phyloP scores from a whole-genome alignment of 2,329 filamentous ascomycete genomes.

The Arthroderma sp. region DNA sequence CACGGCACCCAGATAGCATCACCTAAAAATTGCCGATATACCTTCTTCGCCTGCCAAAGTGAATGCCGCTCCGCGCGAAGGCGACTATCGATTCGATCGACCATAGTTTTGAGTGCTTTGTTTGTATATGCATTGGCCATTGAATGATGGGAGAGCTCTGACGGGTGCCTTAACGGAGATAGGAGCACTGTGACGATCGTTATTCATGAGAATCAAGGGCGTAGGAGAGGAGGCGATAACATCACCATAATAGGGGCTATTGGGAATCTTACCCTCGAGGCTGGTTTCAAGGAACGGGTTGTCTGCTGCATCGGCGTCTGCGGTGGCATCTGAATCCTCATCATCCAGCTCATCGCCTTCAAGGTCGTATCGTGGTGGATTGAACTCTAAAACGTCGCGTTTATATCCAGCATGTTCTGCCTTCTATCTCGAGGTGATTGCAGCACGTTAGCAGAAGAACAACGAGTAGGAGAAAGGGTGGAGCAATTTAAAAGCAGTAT shows the following conservation, averaged over 20 bases:
- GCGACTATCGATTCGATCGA: slow-evolving; percentile 42
- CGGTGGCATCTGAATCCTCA: slow-evolving; percentile 44
- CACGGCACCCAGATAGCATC: slow-evolving; percentile 48
- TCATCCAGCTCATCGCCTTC: slow-evolving; percentile 50
- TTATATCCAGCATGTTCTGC: slow-evolving; percentile 50
- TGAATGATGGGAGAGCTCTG: slow-evolving; percentile 46
- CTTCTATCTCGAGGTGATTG: slow-evolving; percentile 28
- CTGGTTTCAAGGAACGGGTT: slow-evolving; percentile 48
- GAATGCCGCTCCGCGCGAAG: slow-evolving; percentile 44
- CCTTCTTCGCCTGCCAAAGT: slow-evolving; percentile 44
- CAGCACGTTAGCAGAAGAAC: background rate
- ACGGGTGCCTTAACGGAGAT: slow-evolving; percentile 48
- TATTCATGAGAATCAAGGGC: background rate
- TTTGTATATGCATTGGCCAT: slow-evolving; percentile 46
- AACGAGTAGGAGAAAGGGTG: background rate
- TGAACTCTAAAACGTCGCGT: slow-evolving; percentile 45
- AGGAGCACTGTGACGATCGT: slow-evolving; percentile 36
- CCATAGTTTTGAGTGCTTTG: slow-evolving; percentile 45
- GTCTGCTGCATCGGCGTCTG: slow-evolving; percentile 43
- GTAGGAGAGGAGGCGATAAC: background rate
- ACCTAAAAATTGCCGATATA: slow-evolving; percentile 46
- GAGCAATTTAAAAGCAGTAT: background rate
- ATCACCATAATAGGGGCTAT: background rate
- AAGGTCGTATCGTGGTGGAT: slow-evolving; percentile 48
- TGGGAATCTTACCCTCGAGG: slow-evolving; percentile 38